Base-by-base conservation (phyloP, 768 basidiomycete species). In the Chlorophyllum brunneum region DNA sequence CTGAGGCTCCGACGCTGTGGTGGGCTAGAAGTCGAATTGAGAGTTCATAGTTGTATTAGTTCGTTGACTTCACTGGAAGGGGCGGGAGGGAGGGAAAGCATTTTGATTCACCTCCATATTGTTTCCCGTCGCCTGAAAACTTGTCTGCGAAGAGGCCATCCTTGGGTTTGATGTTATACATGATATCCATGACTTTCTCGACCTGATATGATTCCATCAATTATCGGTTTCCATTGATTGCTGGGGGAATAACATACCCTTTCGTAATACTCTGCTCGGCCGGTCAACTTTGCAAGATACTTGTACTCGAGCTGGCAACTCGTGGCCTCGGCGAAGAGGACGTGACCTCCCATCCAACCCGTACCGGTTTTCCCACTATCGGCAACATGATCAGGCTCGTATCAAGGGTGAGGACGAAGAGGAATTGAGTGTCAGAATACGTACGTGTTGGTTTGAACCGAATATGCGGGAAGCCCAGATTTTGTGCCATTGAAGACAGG, bases 231-330 rank as follows among this genome's bases (percentile, higher is more conserved):
- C 6, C 30, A 46, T 3, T 4, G 5, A 31, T 30, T 5, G 15
- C 26, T 4, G 18, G 47, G n/a, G 6, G 68, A 26, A 23, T 31
- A 8, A 55, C 60, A 31, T 48, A 72, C 65, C 62, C 59, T 51
- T 23, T 68, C 31, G 49, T 72, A 82, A 56, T 79, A 86, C 22
- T 78, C 74, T 13, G 72, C 69, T 49, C 80, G 75, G 1, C 83
- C 82, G 0, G 85, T 88, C 22, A 84, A 59, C 56, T 85, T 79
- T 1, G 85, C 83, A 1, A 89, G 73, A 60, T 87, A 89, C 63
- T 86, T 86, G 68, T 82, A 83, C 63, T 90, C 88, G n/a, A 89
- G 65, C 65, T 88, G 85, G 56, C 84, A 80, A 33, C 78, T 80
- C 6, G 70, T 61, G 2, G 67, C 65, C 56, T 76, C 76, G 9